Evolutionary conservation across 768 basidiomycete genomes (phyloP), one percentile per base, ranked within the genome.

Genomic region (Roridomyces roridus): DNA sequence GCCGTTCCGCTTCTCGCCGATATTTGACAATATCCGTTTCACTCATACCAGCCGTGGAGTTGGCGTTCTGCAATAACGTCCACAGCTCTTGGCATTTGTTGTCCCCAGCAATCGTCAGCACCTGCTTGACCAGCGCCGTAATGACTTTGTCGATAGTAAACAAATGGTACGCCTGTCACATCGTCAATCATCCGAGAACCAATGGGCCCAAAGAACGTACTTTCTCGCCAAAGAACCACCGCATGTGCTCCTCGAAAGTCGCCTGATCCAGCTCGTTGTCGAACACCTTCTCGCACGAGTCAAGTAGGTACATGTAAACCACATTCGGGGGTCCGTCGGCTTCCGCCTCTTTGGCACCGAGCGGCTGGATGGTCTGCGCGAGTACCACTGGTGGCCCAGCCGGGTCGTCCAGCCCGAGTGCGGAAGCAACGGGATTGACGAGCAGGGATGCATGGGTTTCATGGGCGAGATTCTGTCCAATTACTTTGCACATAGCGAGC

Each of bases 131-230:
- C 47, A 98, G 83, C 20, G 88, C 88, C 12, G 85, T 87, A 53
- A 98, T 87, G 42, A 97, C 75, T 73, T 96, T 94, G 79, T 99
- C 97, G 66, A 99, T 70, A 2, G 97, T 98, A 73, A 96, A 98
- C 62, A 96, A 74, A 50, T 88, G 83, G 75, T 94, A 98, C 5
- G 94, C 95, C 87, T 96, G 77, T 62, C 64, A 79, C 74, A 70
- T 71, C 25, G 59, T 69, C 44, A 66, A 59, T 57, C 35, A 44
- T 42, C 53, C 40, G 60, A 41, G 49, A 56, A 53, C 20, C 20
- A 21, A 31, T 14, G 14, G 6, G 29, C 24, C 14, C 21, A 48
- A 57, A 35, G 59, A 44, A 49, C 80, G 60, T 72, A 90, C 90
- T 83, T 88, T 89, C 58, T 86, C 93, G 28, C 92, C 91, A 76